Evolutionary conservation across 257 asterid genomes (phyloP).

Genomic region (Rhazya stricta): DNA sequence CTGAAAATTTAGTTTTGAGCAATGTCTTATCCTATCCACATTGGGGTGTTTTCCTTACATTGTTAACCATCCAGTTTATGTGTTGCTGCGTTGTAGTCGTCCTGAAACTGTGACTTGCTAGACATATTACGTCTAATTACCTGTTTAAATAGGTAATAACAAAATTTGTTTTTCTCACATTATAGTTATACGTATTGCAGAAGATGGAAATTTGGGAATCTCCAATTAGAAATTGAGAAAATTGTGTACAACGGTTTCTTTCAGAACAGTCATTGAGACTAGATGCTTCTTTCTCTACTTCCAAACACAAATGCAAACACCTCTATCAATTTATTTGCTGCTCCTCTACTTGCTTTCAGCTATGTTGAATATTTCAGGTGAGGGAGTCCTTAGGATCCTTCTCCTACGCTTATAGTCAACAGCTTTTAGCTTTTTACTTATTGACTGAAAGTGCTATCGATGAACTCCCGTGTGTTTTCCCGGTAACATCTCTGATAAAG

Average conservation of each 20-base stretch:
- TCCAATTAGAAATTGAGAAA: background rate
- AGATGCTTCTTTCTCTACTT: background rate
- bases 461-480: background rate
- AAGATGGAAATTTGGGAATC: background rate
- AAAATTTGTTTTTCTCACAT: background rate
- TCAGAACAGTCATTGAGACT: background rate
- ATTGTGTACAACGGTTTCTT: background rate
- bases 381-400: background rate
- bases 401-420: too few relatives aligned
- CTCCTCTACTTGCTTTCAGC: background rate
- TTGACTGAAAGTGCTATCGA: background rate
- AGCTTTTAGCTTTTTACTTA: too few relatives aligned
- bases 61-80: background rate
- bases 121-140: background rate
- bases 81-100: background rate
- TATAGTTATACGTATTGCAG: background rate
- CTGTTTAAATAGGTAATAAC: background rate
- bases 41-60: background rate
- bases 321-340: background rate
- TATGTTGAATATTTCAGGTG: constrained; percentile 11
- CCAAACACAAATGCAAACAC: background rate
- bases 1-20: background rate
- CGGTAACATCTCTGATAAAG: background rate
- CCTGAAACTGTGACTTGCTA: background rate
- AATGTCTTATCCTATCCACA: background rate